phyloP scores from a whole-genome alignment of 1,284 basidiomycete genomes.

The Trichosporon sp. region DNA sequence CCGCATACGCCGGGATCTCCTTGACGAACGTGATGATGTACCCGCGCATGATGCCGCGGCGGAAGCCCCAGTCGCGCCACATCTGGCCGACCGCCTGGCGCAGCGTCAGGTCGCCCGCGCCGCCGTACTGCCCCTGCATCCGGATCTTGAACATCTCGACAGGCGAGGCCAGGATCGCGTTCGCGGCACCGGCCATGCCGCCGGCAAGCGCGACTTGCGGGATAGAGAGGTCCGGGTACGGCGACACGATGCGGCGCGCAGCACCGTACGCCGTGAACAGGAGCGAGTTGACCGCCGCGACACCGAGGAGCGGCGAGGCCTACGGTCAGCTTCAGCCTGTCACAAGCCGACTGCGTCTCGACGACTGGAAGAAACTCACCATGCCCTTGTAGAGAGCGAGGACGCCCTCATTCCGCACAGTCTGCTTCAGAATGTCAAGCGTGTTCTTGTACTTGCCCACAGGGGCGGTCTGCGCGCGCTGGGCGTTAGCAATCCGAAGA shows the following conservation, averaged over 20 bases:
- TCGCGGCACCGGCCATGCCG: conserved; percentile 82
- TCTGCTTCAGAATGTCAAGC: conserved; percentile 78
- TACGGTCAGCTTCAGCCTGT: conserved; percentile 11
- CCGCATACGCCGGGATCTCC: conserved; percentile 93
- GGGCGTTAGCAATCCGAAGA: not conserved
- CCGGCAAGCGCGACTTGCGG: conserved; percentile 79
- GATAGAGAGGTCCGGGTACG: conserved; percentile 75
- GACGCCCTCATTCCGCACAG: conserved; percentile 57
- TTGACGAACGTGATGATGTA: conserved; percentile 93
- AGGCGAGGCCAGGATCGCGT: conserved; percentile 82
- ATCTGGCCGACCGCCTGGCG: conserved; percentile 68
- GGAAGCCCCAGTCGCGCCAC: conserved; percentile 78
- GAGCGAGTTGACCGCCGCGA: conserved; percentile 92
- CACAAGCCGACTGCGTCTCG: too few relatives aligned
- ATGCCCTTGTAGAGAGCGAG: conserved; percentile 6
- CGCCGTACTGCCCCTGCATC: conserved; percentile 73
- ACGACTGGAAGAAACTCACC: conserved; percentile 11
- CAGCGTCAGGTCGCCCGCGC: conserved; percentile 68
- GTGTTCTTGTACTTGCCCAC: conserved; percentile 70
- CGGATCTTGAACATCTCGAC: conserved; percentile 67
- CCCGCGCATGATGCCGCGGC: conserved; percentile 86
- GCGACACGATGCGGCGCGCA: conserved; percentile 77
- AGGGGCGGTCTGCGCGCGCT: conserved; percentile 53
- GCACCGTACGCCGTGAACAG: conserved; percentile 85
- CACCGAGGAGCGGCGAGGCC: conserved; percentile 86